Base-by-base conservation (phyloP, 352 stramenopile genomes). In the Globisporangium canariense region DNA sequence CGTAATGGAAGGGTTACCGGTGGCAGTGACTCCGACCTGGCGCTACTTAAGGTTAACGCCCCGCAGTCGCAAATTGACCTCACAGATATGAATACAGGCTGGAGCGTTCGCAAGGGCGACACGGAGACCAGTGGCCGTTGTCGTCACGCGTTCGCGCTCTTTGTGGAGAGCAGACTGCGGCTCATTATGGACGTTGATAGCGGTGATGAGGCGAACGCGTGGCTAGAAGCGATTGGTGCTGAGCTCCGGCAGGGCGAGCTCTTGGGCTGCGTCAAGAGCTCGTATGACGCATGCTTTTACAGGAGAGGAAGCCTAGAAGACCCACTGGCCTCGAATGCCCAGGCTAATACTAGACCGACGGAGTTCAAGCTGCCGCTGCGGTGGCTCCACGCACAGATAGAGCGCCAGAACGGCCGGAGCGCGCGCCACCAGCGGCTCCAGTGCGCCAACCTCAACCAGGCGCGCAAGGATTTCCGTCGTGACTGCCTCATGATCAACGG, bases 131-230 rank as follows among this genome's bases (percentile, higher is more conserved):
- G 9, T 49, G 41, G 71, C 50, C 25, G 25, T 28, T 28, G 25
- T 28, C 80, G 83, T 13, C 67, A 89, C 46, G 82, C 80, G n/a
- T 84, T 91, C 22, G 83, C 83, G 0, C 74, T 91, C 8, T 90
- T 91, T 61, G 83, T 89, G 47, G n/a, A 49, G 1, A 75, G 74
- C 22, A 79, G 71, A 20, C 73, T 89, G 53, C 66, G 64, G 8
- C 62, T 86, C 8, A 78, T 89, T 0, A 9, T 92, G 49, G 83
- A 92, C 41, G 77, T 90, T 2, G 63, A 65, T 10, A 79, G 70
- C 5, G 47, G 67, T 2, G 55, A 47, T 9, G 79, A 89, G 32
- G 73, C 73, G 20, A 67, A 67, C 20, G 49, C 65, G 30, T 92
- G 83, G 83, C 64, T 77, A 10, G n/a, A 46, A 20, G 60, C 74